phyloP scores from a whole-genome alignment of 352 stramenopile genomes.

The Globisporangium lucens region DNA sequence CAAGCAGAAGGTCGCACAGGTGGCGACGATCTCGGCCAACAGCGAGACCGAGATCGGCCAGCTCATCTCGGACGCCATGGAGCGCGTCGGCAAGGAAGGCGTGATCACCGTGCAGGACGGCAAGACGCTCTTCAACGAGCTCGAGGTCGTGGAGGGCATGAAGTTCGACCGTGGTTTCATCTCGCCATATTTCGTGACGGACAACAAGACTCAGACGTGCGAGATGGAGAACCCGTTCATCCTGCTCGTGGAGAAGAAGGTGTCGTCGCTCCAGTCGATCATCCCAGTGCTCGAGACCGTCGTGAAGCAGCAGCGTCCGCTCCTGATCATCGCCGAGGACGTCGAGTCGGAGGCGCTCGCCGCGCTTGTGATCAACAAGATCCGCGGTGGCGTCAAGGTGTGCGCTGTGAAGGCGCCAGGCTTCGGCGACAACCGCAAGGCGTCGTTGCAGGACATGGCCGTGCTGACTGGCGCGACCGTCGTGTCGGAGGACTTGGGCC shows the following conservation, averaged over 20 bases:
- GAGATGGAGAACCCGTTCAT: slow-evolving; percentile 99
- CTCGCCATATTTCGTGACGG: slow-evolving; percentile 99
- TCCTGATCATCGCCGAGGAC: slow-evolving; percentile 99
- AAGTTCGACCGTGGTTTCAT: slow-evolving; percentile 99
- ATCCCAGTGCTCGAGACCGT: slow-evolving; percentile 97
- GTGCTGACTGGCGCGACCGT: slow-evolving; percentile 98
- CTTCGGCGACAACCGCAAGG: slow-evolving; percentile 99
- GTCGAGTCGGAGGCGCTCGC: slow-evolving; percentile 98
- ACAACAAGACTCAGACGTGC: slow-evolving; percentile 98
- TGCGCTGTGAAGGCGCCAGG: slow-evolving; percentile 99
- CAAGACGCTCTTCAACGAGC: slow-evolving; percentile 99
- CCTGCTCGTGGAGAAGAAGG: slow-evolving; percentile 99
- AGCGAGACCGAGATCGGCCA: slow-evolving; percentile 97
- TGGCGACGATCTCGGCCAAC: slow-evolving; percentile 99
- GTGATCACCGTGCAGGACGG: slow-evolving; percentile 99
- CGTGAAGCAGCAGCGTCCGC: slow-evolving; percentile 94
- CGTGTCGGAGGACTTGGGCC: slow-evolving; percentile 97
- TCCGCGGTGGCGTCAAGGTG: slow-evolving; percentile 99
- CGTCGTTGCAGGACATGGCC: slow-evolving; percentile 99
- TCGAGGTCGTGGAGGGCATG: slow-evolving; percentile 99
- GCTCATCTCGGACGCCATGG: slow-evolving; percentile 99
- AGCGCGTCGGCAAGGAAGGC: slow-evolving; percentile 99
- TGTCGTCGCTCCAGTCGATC: slow-evolving; percentile 95
- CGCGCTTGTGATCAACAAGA: slow-evolving; percentile 99
- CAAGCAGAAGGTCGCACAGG: slow-evolving; percentile 99